These are phyloP conservation scores for Ophiosphaerella narmari DNA, from an alignment of 2,329 filamentous ascomycete genomes.

Conservation along the genomic window DNA sequence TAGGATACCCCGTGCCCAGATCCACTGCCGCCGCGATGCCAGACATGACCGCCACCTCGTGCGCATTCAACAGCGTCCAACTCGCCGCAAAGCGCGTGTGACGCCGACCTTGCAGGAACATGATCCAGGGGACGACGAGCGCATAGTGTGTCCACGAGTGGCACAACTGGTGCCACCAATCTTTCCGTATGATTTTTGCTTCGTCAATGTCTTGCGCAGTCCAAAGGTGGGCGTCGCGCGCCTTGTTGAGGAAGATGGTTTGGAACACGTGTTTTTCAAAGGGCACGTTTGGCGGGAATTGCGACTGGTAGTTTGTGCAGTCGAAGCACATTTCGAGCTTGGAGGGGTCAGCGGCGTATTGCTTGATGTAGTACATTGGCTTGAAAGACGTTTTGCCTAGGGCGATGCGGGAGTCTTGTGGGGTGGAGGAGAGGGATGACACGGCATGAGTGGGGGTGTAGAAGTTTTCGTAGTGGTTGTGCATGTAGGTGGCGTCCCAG, in stretches of 20 bases:
- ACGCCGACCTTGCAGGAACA: constrained; percentile 70
- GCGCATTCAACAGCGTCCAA: constrained; percentile 72
- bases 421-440: constrained; percentile 44
- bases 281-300: constrained; percentile 62
- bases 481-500: constrained; percentile 67
- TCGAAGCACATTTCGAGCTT: constrained; percentile 71
- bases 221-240: constrained; percentile 60
- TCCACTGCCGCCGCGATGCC: constrained; percentile 73
- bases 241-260: constrained; percentile 68
- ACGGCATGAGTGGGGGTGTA: constrained; percentile 58
- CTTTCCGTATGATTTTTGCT: constrained; percentile 63
- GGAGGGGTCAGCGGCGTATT: constrained; percentile 59
- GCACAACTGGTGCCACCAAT: constrained; percentile 72
- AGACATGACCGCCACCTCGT: constrained; percentile 72
- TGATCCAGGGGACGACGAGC: constrained; percentile 71
- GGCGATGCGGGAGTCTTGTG: constrained; percentile 51
- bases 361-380: constrained; percentile 70
- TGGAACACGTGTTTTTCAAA: constrained; percentile 71
- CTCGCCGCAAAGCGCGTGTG: constrained; percentile 67
- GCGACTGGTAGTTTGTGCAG: constrained; percentile 75
- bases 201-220: constrained; percentile 63
- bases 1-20: constrained; percentile 67
- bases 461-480: constrained; percentile 68
- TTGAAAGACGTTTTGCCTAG: constrained; percentile 58
- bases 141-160: constrained; percentile 68